Base-by-base conservation (phyloP, 1,284 basidiomycete species). In the Tilletia caries region DNA sequence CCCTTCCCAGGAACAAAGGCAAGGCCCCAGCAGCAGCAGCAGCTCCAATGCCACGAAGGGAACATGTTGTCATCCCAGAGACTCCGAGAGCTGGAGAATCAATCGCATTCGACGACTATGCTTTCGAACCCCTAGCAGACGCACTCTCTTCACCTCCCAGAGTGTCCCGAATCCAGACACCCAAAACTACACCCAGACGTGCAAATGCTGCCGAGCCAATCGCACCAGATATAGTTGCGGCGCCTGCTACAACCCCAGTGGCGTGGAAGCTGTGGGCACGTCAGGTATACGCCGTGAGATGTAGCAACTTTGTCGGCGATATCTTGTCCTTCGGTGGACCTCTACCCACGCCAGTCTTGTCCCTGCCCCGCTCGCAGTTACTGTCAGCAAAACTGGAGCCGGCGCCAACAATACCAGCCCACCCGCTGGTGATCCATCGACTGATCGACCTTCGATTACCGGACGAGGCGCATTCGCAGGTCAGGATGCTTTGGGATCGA, bases 251-350 rank as follows among this genome's bases (percentile, higher is more conserved):
- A n/a, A 54, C 25, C 27, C 58, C 58, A 3, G 58, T 29, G 32
- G 58, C 58, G 15, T 62, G 58, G 58, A 33, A 37, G 58, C n/a
- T 62, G 10, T 62, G 58, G 58, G 58, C 58, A 6, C 27, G 58
- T 32, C 58, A 62, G 18, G 32, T 34, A 34, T 62, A 62, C 58
- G 32, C 29, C 20, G 58, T 62, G 18, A 25, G 58, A 20, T 62
- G 58, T 34, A 37, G 32, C 58, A 62, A 29, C 29, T 62, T 62
- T 12, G 32, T 34, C 6, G 29, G 58, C 58, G 58, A 62, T 29
- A 33, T 62, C 18, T 29, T 62, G 32, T 33, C 58, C 6, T 62
- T 33, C 32, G 32, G 58, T 29, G 20, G 58, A 12, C 33, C 58
- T 20, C 58, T 62, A 6, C 58, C 58, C 10, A 33, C 10, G 5